Evolutionary conservation across 805 yeast species (phyloP), one percentile per base, ranked within the genome.

Genomic region (Yamadazyma insecticola): DNA sequence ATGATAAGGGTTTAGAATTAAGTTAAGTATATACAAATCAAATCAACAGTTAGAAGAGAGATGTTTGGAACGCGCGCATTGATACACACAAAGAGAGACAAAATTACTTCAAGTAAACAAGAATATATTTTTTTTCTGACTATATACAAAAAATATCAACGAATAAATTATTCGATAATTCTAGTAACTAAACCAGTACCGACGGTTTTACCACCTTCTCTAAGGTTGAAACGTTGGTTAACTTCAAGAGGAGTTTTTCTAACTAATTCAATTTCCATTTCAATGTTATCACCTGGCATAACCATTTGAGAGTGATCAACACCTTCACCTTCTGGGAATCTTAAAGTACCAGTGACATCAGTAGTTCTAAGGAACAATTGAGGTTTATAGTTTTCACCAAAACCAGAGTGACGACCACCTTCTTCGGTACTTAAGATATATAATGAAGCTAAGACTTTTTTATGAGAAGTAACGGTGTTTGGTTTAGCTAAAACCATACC

Each of bases 121-220:
- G n/a, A n/a, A n/a, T n/a, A n/a, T n/a, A 12, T 16, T 29, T 15
- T 19, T 27, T 26, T 22, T 14, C 24, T 32, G 15, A 26, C 36
- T 37, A 33, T 37, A 37, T 24, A 34, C 38, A 34, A 24, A 20
- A 9, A 16, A 17, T 6, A 11, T n/a, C n/a, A 24, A 12, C 8
- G 16, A 30, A 9, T 13, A 6, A 13, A 14, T 55, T 72, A 77
- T 61, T 81, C 90, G 45, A 85, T 62, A 63, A 87, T 80, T 68
- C 96, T 81, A 53, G 98, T 92, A 52, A 92, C 78, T 72, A 92
- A 72, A 74, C 98, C 98, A 48, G 98, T 92, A 67, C 96, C 98
- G 48, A 92, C 97, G 46, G 98, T 92, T 73, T 83, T 85, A 63
- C 97, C 97, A 71, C 97, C 97, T 74, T 92, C 98, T 80, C 98